Conservation (phyloP, 768 basidiomycete genomes). For the Leccinum broughii region DNA sequence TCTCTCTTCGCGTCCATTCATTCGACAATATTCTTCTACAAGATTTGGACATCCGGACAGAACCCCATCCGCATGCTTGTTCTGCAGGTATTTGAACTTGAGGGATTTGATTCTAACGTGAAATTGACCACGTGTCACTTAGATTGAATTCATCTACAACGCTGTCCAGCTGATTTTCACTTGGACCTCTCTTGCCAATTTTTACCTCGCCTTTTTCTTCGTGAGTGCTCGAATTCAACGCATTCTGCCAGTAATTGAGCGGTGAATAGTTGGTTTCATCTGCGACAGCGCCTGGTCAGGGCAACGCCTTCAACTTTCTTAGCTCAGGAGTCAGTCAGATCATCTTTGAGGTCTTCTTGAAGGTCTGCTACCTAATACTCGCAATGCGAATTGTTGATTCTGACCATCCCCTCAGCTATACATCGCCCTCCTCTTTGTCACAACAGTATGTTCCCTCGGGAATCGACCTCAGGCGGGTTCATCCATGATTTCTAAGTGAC, state of each 20-base stretch:
- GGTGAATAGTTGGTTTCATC: conserved; percentile 70
- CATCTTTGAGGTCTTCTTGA: conserved; percentile 78
- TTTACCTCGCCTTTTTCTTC: conserved; percentile 94
- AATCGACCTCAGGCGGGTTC: conserved; percentile 71
- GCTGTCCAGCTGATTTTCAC: conserved; percentile 86
- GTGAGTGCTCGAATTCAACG: conserved; percentile 46
- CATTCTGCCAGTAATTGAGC: conserved; percentile 20
- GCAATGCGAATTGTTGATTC: conserved; percentile 19
- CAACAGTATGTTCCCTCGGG: conserved; percentile 84
- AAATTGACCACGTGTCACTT: neutral
- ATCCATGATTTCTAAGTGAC: conserved; percentile 5
- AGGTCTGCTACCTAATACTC: conserved; percentile 29
- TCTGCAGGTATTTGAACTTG: conserved; percentile 45
- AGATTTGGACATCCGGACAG: conserved; percentile 92
- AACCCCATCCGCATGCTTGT: conserved; percentile 79
- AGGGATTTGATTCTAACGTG: neutral
- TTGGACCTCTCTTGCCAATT: conserved; percentile 93
- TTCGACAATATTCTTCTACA: conserved; percentile 84
- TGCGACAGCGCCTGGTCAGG: conserved; percentile 55
- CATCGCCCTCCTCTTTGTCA: conserved; percentile 80
- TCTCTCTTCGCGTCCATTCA: conserved; percentile 93
- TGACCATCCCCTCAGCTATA: conserved; percentile 54
- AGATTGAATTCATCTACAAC: conserved; percentile 92
- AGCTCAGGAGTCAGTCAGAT: conserved; percentile 66
- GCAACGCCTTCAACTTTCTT: conserved; percentile 84